These are phyloP conservation scores for Turritis glabra DNA, from an alignment of 345 rosid species.

Conservation along the genomic window DNA sequence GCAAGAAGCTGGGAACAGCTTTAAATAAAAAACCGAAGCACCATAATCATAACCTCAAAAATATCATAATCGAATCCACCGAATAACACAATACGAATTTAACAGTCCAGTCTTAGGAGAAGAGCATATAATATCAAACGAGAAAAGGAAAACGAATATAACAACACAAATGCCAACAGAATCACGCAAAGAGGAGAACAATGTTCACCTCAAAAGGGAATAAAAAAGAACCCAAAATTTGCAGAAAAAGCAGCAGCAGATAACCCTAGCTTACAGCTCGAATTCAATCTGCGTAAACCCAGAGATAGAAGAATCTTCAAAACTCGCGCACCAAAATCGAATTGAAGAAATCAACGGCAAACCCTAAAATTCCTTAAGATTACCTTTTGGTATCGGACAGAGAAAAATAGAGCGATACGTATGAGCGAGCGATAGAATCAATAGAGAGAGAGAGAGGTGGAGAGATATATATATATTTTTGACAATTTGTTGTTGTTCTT, in stretches of 20 bases:
- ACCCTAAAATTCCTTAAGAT: constrained; percentile 21
- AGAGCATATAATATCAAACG: constrained; percentile 30
- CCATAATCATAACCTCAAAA: constrained; percentile 1
- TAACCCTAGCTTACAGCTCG: constrained; percentile 32
- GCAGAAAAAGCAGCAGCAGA: constrained; percentile 24
- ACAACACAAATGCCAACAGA: constrained; percentile 22
- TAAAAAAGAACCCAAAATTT: neutral
- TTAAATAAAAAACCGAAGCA: constrained; percentile 5
- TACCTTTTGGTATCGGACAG: constrained; percentile 29
- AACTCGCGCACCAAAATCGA: constrained; percentile 6
- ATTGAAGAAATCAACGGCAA: constrained; percentile 16
- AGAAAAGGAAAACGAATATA: constrained; percentile 16
- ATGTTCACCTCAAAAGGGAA: constrained; percentile 22
- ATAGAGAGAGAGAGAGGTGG: constrained; percentile 32
- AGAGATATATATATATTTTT: too few species aligned
- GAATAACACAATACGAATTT: constrained; percentile 12
- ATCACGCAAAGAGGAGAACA: constrained; percentile 34
- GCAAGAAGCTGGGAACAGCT: constrained; percentile 8
- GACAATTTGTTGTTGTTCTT: constrained; percentile 5
- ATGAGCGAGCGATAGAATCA: constrained; percentile 40
- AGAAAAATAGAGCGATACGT: constrained; percentile 15
- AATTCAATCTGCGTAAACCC: neutral
- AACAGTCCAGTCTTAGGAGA: constrained; percentile 21
- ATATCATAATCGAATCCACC: constrained; percentile 10
- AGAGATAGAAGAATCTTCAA: constrained; percentile 10